Evolutionary conservation across 2,329 filamentous ascomycete species (phyloP).

Genomic region (Colletotrichum caudatum): DNA sequence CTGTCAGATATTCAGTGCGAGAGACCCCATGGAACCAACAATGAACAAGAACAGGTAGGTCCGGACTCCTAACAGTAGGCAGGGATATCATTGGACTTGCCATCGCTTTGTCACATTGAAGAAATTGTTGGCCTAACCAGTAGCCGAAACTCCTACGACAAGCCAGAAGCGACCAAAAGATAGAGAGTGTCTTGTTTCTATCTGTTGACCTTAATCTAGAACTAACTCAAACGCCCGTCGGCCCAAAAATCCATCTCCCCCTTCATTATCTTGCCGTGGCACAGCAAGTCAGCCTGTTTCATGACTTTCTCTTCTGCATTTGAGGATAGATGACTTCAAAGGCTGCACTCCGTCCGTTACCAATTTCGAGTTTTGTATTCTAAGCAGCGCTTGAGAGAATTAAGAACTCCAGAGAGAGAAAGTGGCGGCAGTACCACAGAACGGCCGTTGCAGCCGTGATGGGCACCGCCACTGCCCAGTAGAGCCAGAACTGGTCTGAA

Average conservation of each 20-base stretch:
- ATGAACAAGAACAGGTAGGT: neutral
- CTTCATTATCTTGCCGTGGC: neutral
- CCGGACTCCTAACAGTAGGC: neutral
- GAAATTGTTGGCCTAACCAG: neutral
- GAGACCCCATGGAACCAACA: neutral
- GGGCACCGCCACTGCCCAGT: constrained; percentile 50
- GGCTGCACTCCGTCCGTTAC: neutral
- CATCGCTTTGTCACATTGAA: neutral
- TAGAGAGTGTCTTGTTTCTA: neutral
- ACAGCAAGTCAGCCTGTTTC: neutral
- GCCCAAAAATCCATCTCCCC: too few species aligned
- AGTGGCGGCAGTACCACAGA: constrained; percentile 43
- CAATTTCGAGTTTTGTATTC: neutral
- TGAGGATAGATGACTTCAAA: too few species aligned
- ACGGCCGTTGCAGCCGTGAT: constrained; percentile 45
- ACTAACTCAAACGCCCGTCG: neutral
- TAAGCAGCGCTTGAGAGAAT: neutral
- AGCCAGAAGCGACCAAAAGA: neutral
- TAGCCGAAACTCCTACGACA: neutral
- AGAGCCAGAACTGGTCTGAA: constrained; percentile 52
- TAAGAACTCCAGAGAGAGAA: neutral
- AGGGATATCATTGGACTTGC: neutral
- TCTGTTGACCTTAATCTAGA: neutral
- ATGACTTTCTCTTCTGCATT: neutral
- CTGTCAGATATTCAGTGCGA: neutral